phyloP scores from a whole-genome alignment of 2,329 filamentous ascomycete genomes.

The Nannizzia gypsea region DNA sequence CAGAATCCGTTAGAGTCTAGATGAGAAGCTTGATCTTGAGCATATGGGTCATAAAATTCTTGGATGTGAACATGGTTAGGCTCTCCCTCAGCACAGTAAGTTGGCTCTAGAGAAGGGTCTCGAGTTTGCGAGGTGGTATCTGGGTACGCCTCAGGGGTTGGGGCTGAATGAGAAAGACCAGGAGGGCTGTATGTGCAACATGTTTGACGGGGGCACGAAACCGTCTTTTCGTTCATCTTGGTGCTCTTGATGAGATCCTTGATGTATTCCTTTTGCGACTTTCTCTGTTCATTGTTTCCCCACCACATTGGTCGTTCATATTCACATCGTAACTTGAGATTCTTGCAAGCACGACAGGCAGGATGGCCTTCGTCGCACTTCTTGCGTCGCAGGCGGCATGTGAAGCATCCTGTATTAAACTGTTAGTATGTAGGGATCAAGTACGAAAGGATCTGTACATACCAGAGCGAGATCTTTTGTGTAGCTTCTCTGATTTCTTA shows the following conservation, averaged over 20 bases:
- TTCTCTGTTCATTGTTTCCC: slow-evolving; percentile 80
- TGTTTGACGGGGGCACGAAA: slow-evolving; percentile 33
- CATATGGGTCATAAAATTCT: slow-evolving; percentile 33
- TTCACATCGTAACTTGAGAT: slow-evolving; percentile 77
- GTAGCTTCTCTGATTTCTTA: slow-evolving; percentile 11
- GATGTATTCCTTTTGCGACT: slow-evolving; percentile 83
- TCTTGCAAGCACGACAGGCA: slow-evolving; percentile 52
- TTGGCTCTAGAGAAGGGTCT: slow-evolving; percentile 69
- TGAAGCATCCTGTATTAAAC: slow-evolving; percentile 46
- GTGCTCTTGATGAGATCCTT: slow-evolving; percentile 97
- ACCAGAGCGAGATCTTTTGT: slow-evolving; percentile 15
- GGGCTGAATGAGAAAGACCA: slow-evolving; percentile 67
- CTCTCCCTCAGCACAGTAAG: slow-evolving; percentile 51
- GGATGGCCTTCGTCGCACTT: slow-evolving; percentile 59
- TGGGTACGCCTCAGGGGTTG: slow-evolving; percentile 68
- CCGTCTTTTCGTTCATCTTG: slow-evolving; percentile 79
- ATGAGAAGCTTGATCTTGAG: slow-evolving; percentile 37
- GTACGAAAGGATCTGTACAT: neutral
- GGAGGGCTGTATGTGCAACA: slow-evolving; percentile 51
- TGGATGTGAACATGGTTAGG: slow-evolving; percentile 56
- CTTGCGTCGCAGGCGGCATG: slow-evolving; percentile 55
- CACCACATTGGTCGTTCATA: slow-evolving; percentile 97
- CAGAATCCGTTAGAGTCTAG: slow-evolving; percentile 51
- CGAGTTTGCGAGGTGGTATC: slow-evolving; percentile 59
- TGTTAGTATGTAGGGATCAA: neutral